Base-by-base conservation (phyloP, 179 eudicot species). In the Vitellaria paradoxa region DNA sequence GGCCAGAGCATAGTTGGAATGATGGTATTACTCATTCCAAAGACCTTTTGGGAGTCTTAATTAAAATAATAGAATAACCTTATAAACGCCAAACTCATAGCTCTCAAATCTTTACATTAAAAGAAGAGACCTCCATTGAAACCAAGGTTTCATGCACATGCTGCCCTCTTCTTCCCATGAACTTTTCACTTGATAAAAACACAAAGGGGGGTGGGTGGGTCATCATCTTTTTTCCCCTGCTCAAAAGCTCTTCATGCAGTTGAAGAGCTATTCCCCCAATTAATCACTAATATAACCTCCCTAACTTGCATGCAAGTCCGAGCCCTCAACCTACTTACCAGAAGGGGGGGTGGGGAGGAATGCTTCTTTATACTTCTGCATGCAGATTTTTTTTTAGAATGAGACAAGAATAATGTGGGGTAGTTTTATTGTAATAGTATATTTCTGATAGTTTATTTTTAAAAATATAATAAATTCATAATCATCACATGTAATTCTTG, bases 151-250 rank as follows among this genome's bases (percentile, higher is more conserved):
- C 56, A 68, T 82, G 37, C 37, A 30, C 89, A 87, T 88, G 90
- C 90, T 64, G 23, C 81, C 89, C 85, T 86, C 88, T 82, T 83
- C 78, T 81, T 82, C 83, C 85, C 80, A 84, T 81, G 71, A 79
- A 77, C 9, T 23, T 75, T 76, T 63, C 79, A 75, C 78, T 77
- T 79, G 23, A 62, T 6, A 78, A 15, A 55, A 70, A 6, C 76
- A 71, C 59, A 65, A 63, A 70, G 76, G 69, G 47, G 76, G 69
- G 47, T 45, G 26, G 30, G 65, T 65, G 81, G 81, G 72, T n/a
- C 9, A 57, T 68, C 5, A 68, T 14, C 64, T 53, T 65, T 49
- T 14, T 7, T 30, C 60, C 11, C 47, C 13, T 69, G 47, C 71
- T 75, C 76, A 60, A 65, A 65, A 17, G 47, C 68, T 21, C 24